Evolutionary conservation across 768 basidiomycete species (phyloP).

Genomic region (Tulasnella sp.): DNA sequence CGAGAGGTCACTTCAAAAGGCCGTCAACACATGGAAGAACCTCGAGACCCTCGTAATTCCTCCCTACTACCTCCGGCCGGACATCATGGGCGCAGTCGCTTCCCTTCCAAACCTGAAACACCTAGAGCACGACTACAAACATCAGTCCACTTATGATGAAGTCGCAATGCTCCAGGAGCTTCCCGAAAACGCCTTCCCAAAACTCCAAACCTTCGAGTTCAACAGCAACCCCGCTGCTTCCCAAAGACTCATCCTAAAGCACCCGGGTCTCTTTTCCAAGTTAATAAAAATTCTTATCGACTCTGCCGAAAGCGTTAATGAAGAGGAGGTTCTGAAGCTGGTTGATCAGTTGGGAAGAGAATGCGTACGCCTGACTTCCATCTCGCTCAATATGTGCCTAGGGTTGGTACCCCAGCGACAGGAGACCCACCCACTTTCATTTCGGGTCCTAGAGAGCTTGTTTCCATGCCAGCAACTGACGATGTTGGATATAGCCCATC

Average conservation of each 20-base stretch:
- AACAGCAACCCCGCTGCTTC: not conserved
- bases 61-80: not conserved
- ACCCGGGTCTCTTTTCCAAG: not conserved
- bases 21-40: not conserved
- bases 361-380: not conserved
- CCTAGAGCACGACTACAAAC: not conserved
- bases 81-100: not conserved
- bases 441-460: not conserved
- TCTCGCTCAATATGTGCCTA: not conserved
- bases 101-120: not conserved
- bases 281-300: not conserved
- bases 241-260: not conserved
- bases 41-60: not conserved
- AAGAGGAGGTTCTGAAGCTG: not conserved
- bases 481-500: not conserved
- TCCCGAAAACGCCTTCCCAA: not conserved
- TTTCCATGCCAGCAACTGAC: not conserved
- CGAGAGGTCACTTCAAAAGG: not conserved
- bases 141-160: not conserved
- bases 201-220: not conserved
- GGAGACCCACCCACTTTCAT: not conserved
- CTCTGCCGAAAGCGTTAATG: not conserved
- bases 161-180: not conserved
- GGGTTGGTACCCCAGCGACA: not conserved
- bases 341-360: not conserved